Evolutionary conservation across 768 basidiomycete species (phyloP), one percentile per base, ranked within the genome.

Genomic region (Hericium rajendrae): DNA sequence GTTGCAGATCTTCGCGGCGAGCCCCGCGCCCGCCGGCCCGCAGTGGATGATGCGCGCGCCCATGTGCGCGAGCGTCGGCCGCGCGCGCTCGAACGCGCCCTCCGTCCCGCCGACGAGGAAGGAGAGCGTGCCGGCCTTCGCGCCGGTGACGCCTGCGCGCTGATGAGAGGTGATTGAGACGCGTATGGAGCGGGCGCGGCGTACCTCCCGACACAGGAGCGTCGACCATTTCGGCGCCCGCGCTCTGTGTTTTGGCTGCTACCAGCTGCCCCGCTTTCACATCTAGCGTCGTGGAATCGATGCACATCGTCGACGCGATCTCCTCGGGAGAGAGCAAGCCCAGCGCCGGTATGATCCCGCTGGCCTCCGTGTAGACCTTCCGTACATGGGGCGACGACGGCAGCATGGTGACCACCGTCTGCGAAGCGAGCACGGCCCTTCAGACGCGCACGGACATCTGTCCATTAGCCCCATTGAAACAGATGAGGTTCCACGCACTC

Each of bases 131-230:
- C 84, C 94, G 15, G 88, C 89, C 67, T 85, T 84, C 10, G 94
- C 94, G 32, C 92, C 94, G 13, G 86, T 75, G 10, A 92, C 90
- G 38, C 92, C 88, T 91, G 60, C 6, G 12, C 12, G 32, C 41
- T 22, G 18, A 12, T 53, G 50, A 2, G n/a, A n/a, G n/a, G 37
- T 32, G 8, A 51, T 20, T 24, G 38, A 20, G 12, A 50, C 28
- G 54, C 39, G 60, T 6, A 12, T 28, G 13, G 26, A 38, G 52
- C 5, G 28, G 50, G 15, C 53, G 38, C 41, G 10, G 70, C 82
- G 55, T 67, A 88, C 91, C 94, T 56, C 94, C 94, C 51, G 91
- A 94, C 1, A 97, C 94, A 2, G 94, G 94, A 5, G 94, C 93
- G 67, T 97, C 94, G 20, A 97, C 77, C 83, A 97, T 92, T 41